Evolutionary conservation across 805 yeast species (phyloP).

Genomic region (Wickerhamomyces alni): DNA sequence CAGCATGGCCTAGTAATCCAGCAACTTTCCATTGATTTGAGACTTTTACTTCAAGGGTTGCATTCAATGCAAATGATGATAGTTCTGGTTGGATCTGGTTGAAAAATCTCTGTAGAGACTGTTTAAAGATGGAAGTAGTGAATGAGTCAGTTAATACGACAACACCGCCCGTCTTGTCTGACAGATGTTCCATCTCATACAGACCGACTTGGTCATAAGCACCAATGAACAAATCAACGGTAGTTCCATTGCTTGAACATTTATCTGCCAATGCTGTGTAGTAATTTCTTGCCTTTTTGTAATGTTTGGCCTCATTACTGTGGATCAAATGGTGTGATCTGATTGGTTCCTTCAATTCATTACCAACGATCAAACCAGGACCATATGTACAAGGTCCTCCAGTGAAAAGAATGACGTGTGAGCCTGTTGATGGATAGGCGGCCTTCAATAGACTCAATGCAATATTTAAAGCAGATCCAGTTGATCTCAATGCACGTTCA

Average conservation of each 20-base stretch:
- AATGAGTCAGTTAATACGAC: conserved; percentile 86
- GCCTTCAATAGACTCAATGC: conserved; percentile 32
- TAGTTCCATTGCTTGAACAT: conserved; percentile 56
- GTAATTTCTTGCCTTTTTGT: conserved; percentile 5
- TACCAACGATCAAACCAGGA: conserved; percentile 55
- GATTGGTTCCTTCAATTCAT: conserved; percentile 52
- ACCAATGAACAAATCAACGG: conserved; percentile 89
- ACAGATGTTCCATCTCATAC: conserved; percentile 83
- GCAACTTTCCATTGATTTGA: conserved; percentile 44
- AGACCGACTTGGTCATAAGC: conserved; percentile 95
- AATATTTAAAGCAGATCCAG: conserved; percentile 56
- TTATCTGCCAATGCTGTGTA: not conserved
- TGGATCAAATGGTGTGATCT: conserved; percentile 63
- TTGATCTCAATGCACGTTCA: conserved; percentile 46
- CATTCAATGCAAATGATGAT: conserved; percentile 51
- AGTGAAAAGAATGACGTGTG: conserved; percentile 46
- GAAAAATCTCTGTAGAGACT: conserved; percentile 76
- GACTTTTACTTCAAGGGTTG: conserved; percentile 51
- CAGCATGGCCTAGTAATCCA: conserved; percentile 61
- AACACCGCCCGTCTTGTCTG: conserved; percentile 87
- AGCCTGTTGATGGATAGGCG: conserved; percentile 43
- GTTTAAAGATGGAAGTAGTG: conserved; percentile 91
- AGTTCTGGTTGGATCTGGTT: conserved; percentile 30
- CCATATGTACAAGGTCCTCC: conserved; percentile 67
- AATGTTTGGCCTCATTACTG: conserved; percentile 35